phyloP scores from a whole-genome alignment of 1,284 basidiomycete genomes.

The Boletellus sp. region DNA sequence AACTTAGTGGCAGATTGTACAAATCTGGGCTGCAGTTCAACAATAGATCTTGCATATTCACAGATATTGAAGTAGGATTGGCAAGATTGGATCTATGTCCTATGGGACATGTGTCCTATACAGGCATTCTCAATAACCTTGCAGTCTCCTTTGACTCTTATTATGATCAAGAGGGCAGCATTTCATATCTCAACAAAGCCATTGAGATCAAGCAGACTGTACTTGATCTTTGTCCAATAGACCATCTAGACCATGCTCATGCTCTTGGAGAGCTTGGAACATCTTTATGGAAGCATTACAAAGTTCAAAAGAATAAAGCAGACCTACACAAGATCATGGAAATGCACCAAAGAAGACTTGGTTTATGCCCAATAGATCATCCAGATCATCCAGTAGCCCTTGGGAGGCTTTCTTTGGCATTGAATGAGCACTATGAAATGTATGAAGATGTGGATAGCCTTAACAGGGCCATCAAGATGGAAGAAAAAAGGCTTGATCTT shows the following conservation, averaged over 20 bases:
- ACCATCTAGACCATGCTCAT: not conserved
- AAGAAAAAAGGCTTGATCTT: not conserved
- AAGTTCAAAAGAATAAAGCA: not conserved
- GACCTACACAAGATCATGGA: not conserved
- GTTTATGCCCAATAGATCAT: not conserved
- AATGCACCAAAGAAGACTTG: not conserved
- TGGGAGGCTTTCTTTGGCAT: not conserved
- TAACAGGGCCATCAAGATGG: not conserved
- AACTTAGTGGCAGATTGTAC: not conserved
- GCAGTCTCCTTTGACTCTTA: not conserved
- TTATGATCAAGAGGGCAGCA: not conserved
- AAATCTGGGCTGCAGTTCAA: not conserved
- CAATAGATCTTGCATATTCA: not conserved
- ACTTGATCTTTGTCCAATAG: not conserved
- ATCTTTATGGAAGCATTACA: not conserved
- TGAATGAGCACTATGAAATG: not conserved
- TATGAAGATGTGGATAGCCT: not conserved
- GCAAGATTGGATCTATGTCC: constrained; percentile 1
- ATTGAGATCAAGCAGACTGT: not conserved
- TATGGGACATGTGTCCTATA: not conserved
- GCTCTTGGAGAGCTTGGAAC: not conserved
- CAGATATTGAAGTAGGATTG: not conserved
- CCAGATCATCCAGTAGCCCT: not conserved
- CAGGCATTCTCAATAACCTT: not conserved
- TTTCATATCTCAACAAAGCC: not conserved